Evolutionary conservation across 2,329 filamentous ascomycete genomes (phyloP).

Genomic region (Nannizzia gypsea): DNA sequence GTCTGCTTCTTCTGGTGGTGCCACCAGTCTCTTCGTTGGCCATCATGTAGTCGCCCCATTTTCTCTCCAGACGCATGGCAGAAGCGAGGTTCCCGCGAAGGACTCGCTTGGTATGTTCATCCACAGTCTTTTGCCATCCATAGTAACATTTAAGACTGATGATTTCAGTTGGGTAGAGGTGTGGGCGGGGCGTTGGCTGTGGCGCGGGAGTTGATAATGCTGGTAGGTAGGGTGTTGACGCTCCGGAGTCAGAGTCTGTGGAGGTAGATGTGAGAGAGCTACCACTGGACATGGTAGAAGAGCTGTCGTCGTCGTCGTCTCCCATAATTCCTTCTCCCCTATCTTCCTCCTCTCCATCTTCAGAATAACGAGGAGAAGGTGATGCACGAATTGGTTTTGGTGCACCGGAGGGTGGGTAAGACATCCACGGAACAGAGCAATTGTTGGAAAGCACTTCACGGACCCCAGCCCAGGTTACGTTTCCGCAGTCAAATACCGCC

Average conservation of each 20-base stretch:
- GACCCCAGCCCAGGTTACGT: constrained; percentile 85
- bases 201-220: not conserved
- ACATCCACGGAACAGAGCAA: constrained; percentile 53
- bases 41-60: constrained; percentile 93
- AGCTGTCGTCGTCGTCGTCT: not conserved
- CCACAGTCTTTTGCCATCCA: constrained; percentile 86
- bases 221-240: not conserved
- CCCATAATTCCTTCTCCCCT: not conserved
- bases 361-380: not conserved
- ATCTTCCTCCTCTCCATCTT: not conserved
- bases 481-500: constrained; percentile 81
- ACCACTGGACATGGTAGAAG: constrained; percentile 5
- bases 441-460: constrained; percentile 79
- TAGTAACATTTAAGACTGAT: constrained; percentile 89
- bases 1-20: constrained; percentile 54
- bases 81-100: constrained; percentile 61
- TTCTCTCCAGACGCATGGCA: constrained; percentile 69
- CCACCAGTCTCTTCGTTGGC: constrained; percentile 57
- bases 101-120: constrained; percentile 83
- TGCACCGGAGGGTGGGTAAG: constrained; percentile 23
- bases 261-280: not conserved
- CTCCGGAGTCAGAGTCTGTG: not conserved
- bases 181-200: constrained; percentile 7
- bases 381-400: constrained; percentile 22
- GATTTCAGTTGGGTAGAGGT: constrained; percentile 61